A percentile compares a stretch with the other conserved stretches of the same genome.
Evolutionary conservation across 2,329 filamentous ascomycete genomes (phyloP).

Genomic region (Colletotrichum sp.): DNA sequence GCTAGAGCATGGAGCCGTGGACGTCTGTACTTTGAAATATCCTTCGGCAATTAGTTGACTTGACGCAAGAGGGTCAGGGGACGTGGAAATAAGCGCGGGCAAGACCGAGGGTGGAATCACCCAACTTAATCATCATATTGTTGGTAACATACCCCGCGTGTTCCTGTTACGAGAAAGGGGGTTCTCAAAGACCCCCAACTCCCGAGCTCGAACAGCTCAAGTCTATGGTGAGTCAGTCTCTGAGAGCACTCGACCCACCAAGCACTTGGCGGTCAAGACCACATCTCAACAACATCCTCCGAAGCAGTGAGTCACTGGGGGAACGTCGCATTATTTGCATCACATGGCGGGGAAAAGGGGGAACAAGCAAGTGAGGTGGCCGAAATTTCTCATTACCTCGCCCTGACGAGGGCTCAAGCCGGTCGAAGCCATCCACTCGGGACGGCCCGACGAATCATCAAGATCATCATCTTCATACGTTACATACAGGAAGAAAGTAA

Average conservation of each 20-base stretch:
- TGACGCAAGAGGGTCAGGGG: not conserved
- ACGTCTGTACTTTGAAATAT: not conserved
- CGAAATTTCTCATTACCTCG: constrained; percentile 42
- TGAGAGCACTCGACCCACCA: not conserved
- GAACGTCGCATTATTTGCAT: not conserved
- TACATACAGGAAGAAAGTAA: not conserved
- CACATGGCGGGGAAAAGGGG: not conserved
- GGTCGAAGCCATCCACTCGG: constrained; percentile 29
- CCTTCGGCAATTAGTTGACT: not conserved
- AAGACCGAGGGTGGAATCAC: not conserved
- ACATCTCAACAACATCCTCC: not conserved
- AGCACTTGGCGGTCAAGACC: not conserved
- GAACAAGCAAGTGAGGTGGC: constrained; percentile 34
- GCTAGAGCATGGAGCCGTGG: not conserved
- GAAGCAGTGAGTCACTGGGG: not conserved
- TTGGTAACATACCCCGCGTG: not conserved
- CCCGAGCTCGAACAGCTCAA: not conserved
- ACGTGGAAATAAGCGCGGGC: not conserved
- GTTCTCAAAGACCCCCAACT: not conserved
- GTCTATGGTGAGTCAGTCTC: not conserved
- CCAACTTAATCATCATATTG: not conserved
- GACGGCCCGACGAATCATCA: constrained; percentile 26
- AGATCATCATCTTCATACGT: constrained; percentile 22
- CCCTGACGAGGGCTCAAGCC: constrained; percentile 36
- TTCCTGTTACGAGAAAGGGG: not conserved